A percentile compares a stretch with the other conserved stretches of the same genome.
Evolutionary conservation across 805 yeast genomes (phyloP).

Genomic region (Lipomyces sp.): DNA sequence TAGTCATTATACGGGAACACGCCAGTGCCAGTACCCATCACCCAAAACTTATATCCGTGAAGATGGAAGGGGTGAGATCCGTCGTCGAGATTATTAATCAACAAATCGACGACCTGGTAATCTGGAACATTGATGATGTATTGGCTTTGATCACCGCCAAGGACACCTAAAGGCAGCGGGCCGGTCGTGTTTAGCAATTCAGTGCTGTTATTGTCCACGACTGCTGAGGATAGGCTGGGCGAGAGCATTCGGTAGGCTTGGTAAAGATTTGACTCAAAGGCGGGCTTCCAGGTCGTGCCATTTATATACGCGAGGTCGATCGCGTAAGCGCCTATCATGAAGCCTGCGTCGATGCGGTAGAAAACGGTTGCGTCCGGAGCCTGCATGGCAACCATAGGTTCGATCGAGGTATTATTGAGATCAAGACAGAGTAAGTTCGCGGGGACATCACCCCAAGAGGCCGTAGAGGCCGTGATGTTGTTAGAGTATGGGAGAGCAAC

Average conservation of each 20-base stretch:
- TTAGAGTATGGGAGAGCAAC: constrained; percentile 18
- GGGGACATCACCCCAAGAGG: constrained; percentile 37
- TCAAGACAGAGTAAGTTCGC: constrained; percentile 42
- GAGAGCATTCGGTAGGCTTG: constrained; percentile 28
- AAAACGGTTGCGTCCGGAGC: constrained; percentile 46
- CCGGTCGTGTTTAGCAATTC: constrained; percentile 17
- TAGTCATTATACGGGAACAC: constrained; percentile 54
- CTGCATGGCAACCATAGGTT: constrained; percentile 33
- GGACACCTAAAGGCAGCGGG: constrained; percentile 18
- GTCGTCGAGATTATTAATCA: constrained; percentile 74
- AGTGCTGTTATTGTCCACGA: constrained; percentile 11
- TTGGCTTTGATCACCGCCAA: constrained; percentile 36
- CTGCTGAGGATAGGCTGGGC: constrained; percentile 10
- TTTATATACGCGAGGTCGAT: constrained; percentile 45
- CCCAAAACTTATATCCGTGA: constrained; percentile 87
- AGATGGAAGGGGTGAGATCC: constrained; percentile 94
- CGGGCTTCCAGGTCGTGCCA: constrained; percentile 37
- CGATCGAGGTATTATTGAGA: constrained; percentile 39
- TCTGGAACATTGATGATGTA: constrained; percentile 47
- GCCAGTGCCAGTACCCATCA: constrained; percentile 63
- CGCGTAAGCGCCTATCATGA: constrained; percentile 45
- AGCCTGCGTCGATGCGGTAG: constrained; percentile 44
- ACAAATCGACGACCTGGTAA: constrained; percentile 67
- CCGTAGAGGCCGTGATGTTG: constrained; percentile 7
- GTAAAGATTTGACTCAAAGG: constrained; percentile 35